These are phyloP conservation scores for Aureobasidium sp. DNA, from an alignment of 2,329 filamentous ascomycete genomes.

Conservation along the genomic window DNA sequence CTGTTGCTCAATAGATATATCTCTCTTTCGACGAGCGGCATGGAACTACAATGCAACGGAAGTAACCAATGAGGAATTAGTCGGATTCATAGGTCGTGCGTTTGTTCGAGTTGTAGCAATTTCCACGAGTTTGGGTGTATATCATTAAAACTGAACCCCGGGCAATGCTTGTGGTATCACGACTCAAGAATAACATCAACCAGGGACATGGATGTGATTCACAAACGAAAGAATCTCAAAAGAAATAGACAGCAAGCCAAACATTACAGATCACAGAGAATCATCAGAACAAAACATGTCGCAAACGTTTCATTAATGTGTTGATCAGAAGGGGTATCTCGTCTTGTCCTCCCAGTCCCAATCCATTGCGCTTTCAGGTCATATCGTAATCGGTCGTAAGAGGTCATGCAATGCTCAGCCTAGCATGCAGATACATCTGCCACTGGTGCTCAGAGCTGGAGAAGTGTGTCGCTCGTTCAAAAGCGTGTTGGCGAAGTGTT, in stretches of 20 bases:
- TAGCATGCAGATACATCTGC: not conserved
- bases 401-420: not conserved
- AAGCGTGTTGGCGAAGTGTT: conserved; percentile 7
- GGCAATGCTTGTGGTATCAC: not conserved
- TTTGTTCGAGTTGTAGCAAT: too few species aligned
- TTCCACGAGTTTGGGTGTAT: too few species aligned
- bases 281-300: not conserved
- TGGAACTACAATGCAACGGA: too few species aligned
- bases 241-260: not conserved
- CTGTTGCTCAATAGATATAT: not conserved
- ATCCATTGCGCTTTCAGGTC: not conserved
- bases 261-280: not conserved
- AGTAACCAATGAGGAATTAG: not conserved
- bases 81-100: too few species aligned
- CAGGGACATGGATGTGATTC: too few species aligned
- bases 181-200: not conserved
- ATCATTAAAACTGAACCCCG: too few species aligned
- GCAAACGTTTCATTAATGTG: not conserved
- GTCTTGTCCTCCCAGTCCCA: not conserved
- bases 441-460: not conserved
- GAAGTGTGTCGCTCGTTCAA: not conserved
- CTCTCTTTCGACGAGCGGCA: not conserved
- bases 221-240: not conserved
- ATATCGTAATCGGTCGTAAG: not conserved
- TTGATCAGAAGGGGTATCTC: not conserved